phyloP scores from a whole-genome alignment of 768 basidiomycete genomes.

The Boletus rubescentipes region DNA sequence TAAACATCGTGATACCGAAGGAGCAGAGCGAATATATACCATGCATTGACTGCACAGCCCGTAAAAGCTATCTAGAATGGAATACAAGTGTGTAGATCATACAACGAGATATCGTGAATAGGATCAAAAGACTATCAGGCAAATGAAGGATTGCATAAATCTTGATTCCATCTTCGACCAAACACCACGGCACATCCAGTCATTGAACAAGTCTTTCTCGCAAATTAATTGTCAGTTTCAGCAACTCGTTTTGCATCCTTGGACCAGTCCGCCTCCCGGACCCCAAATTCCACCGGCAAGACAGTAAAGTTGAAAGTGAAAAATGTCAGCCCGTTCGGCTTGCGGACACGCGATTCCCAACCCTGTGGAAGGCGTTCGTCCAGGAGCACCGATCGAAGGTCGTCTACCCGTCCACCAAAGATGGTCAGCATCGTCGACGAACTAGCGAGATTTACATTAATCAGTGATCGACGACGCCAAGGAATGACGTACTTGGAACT shows the following conservation, averaged over 20 bases:
- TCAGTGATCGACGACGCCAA: background rate
- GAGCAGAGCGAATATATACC: no score
- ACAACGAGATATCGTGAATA: background rate
- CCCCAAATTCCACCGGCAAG: conserved; percentile 24
- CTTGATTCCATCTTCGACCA: background rate
- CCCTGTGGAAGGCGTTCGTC: conserved; percentile 72
- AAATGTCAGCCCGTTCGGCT: conserved; percentile 61
- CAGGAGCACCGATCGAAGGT: conserved; percentile 51
- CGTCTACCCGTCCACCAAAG: conserved; percentile 63
- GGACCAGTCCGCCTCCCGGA: conserved; percentile 23
- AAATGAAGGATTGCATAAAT: background rate
- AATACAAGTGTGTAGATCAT: background rate
- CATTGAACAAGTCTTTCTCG: background rate
- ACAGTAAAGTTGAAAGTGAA: conserved; percentile 46
- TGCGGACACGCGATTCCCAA: conserved; percentile 63
- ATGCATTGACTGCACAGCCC: background rate
- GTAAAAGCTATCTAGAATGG: background rate
- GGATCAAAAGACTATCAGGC: background rate
- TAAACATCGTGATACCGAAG: background rate
- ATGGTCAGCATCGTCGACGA: conserved; percentile 66
- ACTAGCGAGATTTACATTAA: no score
- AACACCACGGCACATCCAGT: background rate
- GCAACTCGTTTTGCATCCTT: background rate
- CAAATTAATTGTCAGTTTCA: background rate
- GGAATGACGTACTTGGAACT: conserved; percentile 57